phyloP scores from a whole-genome alignment of 2,329 filamentous ascomycete species.

The Apiospora rasikravindrae region DNA sequence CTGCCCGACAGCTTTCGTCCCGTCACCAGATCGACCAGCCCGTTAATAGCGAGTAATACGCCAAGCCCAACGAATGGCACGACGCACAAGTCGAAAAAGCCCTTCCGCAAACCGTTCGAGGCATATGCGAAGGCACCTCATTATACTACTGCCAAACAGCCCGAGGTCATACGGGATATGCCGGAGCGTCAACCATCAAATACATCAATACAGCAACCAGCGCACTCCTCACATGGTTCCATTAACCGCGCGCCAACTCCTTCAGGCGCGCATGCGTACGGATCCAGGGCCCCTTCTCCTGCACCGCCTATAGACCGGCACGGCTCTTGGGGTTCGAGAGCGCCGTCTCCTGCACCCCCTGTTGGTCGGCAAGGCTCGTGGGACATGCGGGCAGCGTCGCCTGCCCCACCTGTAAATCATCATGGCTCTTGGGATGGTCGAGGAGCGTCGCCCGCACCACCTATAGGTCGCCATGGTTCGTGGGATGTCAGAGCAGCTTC shows the following conservation, averaged over 20 bases:
- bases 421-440: slow-evolving; percentile 22
- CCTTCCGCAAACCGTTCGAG: slow-evolving; percentile 70
- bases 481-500: slow-evolving; percentile 32
- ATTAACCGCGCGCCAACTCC: not conserved
- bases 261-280: slow-evolving; percentile 31
- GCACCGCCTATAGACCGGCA: slow-evolving; percentile 19
- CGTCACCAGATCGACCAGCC: slow-evolving; percentile 64
- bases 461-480: slow-evolving; percentile 28
- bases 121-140: slow-evolving; percentile 71
- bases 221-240: slow-evolving; percentile 1
- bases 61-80: slow-evolving; percentile 57
- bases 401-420: slow-evolving; percentile 34
- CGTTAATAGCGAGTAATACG: slow-evolving; percentile 61
- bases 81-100: slow-evolving; percentile 62
- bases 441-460: slow-evolving; percentile 41
- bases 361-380: not conserved
- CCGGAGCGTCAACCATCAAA: slow-evolving; percentile 28
- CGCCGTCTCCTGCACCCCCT: not conserved
- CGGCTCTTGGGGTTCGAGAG: slow-evolving; percentile 22
- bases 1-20: slow-evolving; percentile 86
- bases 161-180: slow-evolving; percentile 57
- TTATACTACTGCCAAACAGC: slow-evolving; percentile 67
- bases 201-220: not conserved
- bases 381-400: slow-evolving; percentile 35
- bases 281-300: slow-evolving; percentile 14